Evolutionary conservation across 805 yeast species (phyloP), one percentile per base, ranked within the genome.

Genomic region (Grigorovia yakushimaensis): DNA sequence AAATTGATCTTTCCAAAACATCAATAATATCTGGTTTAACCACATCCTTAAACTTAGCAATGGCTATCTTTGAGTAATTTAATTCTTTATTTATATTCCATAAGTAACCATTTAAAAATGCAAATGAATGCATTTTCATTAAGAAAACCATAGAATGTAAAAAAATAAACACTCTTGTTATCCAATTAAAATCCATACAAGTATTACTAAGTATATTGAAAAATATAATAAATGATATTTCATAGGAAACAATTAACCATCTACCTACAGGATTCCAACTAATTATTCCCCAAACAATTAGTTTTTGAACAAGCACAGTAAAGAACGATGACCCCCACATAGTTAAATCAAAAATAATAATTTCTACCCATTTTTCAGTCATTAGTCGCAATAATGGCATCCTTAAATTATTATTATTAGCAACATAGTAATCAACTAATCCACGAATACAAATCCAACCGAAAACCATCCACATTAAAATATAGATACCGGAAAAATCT

Each of bases 51-150:
- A 71, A 64, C 44, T 71, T 71, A 18, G 71, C 68, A 40, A 79
- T 54, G 43, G 73, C 72, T 2, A 50, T 57, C 47, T 67, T 67
- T 0, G 86, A 76, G 49, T 70, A 74, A 2, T 70, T 55, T 41
- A 82, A 66, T 58, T 85, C 91, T 15, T 69, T 64, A 20, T 62
- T 57, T 41, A 82, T 77, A 33, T 63, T 67, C 88, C 94, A 86
- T 49, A 93, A 68, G 61, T 91, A 88, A 0, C 98, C 98, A 60
- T 89, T 89, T 68, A 81, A 93, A 59, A 85, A 88, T 1, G 87
- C 87, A 62, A 82, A 93, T 1, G 98, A 88, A 64, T 93, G 98
- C 79, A 84, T 83, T 62, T 93, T 93, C 99, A 93, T 93, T 55
- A 94, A 62, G 53, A 88, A 70, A 1, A 93, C 98, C 43, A 88